phyloP scores from a whole-genome alignment of 2,329 filamentous ascomycete genomes.

The Stachybotrys chlorohalonatus region DNA sequence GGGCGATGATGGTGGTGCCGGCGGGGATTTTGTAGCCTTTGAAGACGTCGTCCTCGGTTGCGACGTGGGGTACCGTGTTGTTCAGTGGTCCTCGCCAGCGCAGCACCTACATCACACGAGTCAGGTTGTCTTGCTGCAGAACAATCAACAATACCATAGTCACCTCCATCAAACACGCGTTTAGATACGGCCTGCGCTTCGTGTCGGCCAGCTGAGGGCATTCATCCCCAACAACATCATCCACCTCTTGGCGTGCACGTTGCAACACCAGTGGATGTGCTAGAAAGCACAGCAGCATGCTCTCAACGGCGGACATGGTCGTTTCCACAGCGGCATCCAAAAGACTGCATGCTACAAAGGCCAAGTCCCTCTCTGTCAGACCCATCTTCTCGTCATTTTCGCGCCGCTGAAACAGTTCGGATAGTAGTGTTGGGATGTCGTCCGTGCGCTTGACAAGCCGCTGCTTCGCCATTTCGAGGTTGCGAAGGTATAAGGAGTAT shows the following conservation, averaged over 20 bases:
- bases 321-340: neutral
- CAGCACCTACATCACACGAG: neutral
- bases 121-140: neutral
- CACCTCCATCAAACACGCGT: neutral
- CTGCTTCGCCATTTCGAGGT: neutral
- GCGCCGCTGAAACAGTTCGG: neutral
- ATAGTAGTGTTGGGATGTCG: neutral
- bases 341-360: neutral
- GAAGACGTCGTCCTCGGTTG: constrained; percentile 1
- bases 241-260: neutral
- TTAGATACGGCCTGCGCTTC: neutral
- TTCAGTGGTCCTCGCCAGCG: neutral
- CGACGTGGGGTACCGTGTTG: neutral
- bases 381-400: neutral
- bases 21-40: neutral
- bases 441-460: neutral
- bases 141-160: neutral
- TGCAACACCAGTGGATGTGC: neutral
- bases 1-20: neutral
- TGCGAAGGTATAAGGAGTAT: neutral
- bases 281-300: neutral
- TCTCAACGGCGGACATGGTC: neutral
- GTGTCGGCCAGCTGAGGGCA: neutral
- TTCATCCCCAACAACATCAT: neutral
- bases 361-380: neutral